Evolutionary conservation across 441 rosid genomes (phyloP).

Genomic region (Corymbia calophylla): DNA sequence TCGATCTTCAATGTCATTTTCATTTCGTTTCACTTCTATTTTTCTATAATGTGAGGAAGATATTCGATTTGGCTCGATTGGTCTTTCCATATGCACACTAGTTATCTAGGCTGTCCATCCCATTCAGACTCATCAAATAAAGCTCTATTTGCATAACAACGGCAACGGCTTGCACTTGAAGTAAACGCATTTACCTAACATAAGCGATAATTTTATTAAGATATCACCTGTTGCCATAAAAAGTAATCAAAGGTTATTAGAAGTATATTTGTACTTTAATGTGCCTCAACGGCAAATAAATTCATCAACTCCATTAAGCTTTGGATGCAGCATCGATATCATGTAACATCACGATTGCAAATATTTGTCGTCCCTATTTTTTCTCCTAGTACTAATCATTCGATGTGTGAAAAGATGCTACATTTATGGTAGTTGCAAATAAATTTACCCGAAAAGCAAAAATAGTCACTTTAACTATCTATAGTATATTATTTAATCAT

Average conservation of each 20-base stretch:
- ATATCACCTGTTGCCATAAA: neutral
- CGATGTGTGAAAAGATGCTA: neutral
- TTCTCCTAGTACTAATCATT: neutral
- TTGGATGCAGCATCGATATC: neutral
- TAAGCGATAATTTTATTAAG: neutral
- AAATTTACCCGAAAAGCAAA: neutral
- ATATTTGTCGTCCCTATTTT: neutral
- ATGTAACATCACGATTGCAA: neutral
- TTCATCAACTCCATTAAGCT: neutral
- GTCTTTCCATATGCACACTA: neutral
- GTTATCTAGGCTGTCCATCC: neutral
- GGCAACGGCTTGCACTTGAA: neutral
- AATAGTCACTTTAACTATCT: neutral
- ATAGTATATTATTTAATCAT: neutral
- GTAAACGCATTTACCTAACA: neutral
- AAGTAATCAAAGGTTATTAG: neutral
- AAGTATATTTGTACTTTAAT: neutral
- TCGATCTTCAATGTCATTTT: neutral
- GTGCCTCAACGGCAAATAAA: neutral
- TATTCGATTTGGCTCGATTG: neutral
- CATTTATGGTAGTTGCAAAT: neutral
- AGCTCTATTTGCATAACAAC: neutral
- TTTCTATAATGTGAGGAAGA: neutral
- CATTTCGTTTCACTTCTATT: neutral
- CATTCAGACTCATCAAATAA: neutral